These are phyloP conservation scores for Plasmodium vivax DNA, from an alignment of 169 alveolate genomes.

Conservation along the genomic window DNA sequence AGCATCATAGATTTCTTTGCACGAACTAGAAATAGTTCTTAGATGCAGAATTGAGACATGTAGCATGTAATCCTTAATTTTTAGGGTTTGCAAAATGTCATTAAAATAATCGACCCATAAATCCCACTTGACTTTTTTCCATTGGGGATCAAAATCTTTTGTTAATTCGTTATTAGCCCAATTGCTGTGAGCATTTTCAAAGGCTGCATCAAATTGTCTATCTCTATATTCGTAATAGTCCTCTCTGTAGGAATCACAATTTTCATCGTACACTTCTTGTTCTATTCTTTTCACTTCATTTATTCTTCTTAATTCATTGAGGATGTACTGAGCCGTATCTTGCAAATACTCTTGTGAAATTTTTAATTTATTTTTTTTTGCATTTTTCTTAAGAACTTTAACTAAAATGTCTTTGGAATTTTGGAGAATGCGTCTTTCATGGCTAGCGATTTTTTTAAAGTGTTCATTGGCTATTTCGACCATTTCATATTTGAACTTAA, in stretches of 20 bases:
- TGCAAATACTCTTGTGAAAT: not conserved
- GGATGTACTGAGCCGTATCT: constrained; percentile 5
- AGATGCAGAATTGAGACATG: constrained; percentile 9
- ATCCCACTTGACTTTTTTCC: constrained; percentile 11
- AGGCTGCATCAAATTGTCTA: constrained; percentile 28
- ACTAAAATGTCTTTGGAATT: constrained; percentile 9
- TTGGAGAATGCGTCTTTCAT: not conserved
- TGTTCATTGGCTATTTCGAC: not conserved
- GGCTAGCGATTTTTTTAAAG: not conserved
- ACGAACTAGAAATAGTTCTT: not conserved
- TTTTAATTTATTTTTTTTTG: not conserved
- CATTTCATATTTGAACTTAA: constrained; percentile 21
- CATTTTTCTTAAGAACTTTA: not conserved
- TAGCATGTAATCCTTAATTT: constrained; percentile 4
- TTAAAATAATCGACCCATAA: constrained; percentile 25
- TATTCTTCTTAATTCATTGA: not conserved
- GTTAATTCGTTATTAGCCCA: constrained; percentile 24
- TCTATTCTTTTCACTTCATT: constrained; percentile 1
- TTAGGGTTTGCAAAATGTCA: constrained; percentile 13
- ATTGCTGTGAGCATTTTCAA: constrained; percentile 20
- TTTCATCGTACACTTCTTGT: not conserved
- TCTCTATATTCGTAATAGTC: constrained; percentile 23
- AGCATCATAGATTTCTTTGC: not conserved
- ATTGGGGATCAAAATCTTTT: not conserved
- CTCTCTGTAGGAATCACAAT: constrained; percentile 4